Base-by-base conservation (phyloP, 148 eudicot genomes). In the Pharnaceum exiguum region DNA sequence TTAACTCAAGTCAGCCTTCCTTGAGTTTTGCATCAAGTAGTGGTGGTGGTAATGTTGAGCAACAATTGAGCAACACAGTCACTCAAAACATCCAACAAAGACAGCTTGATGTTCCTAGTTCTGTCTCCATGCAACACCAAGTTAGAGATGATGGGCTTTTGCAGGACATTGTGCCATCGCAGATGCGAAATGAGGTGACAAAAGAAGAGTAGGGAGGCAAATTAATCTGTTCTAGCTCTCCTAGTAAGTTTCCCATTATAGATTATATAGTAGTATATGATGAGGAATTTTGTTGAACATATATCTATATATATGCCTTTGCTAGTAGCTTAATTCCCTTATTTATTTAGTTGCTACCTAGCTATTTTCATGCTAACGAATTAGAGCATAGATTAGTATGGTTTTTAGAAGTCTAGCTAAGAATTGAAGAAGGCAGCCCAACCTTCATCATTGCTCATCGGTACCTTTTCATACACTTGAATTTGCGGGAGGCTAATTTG, bases 71-170 rank as follows among this genome's bases (percentile, higher is more conserved):
- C n/a, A n/a, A 62, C 35, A 4, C 43, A 11, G 39, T 17, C 29
- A 27, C 28, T 33, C 53, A 13, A 10, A 10, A 38, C 36, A 28
- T 22, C 7, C 23, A 44, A 10, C 25, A 67, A 9, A 40, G 37
- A 17, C 17, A 15, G 30, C 4, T 12, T 29, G 51, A 37, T 3
- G 21, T 26, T 17, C 48, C 55, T 37, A 37, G 62, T 47, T 37
- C 56, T 1, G 50, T 46, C 47, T 28, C 47, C 9, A 16, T 44
- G 32, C 60, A n/a, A n/a, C n/a, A 69, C 42, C 57, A 62, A 19
- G 68, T 32, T 16, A 66, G 65, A 59, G 95, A 83, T 44, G 75
- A 78, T 56, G 95, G 95, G 0, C 95, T 87, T 71, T 79, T 87
- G 23, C 75, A 84, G 51, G 90, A 87, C 29, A 77, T 87, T 27